Conservation (phyloP, 1,284 basidiomycete genomes). For the Fomes fomentarius region DNA sequence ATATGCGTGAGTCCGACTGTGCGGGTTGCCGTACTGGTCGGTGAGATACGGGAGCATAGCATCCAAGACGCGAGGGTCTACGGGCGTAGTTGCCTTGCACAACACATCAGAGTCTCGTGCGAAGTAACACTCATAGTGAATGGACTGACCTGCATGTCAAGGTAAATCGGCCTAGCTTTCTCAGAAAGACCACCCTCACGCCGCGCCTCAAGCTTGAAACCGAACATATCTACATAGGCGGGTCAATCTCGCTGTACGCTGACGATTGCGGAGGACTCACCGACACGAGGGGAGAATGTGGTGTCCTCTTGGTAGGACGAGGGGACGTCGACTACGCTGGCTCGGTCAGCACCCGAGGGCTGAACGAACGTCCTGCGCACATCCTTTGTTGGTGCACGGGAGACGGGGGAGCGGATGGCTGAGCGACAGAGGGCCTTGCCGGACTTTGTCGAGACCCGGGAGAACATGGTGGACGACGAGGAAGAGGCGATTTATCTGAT, state of each 20-base stretch:
- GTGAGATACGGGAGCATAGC: constrained; percentile 97
- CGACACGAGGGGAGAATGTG: constrained; percentile 72
- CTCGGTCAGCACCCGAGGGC: constrained; percentile 78
- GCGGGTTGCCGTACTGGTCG: constrained; percentile 98
- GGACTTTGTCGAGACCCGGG: constrained; percentile 52
- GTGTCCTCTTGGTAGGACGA: constrained; percentile 71
- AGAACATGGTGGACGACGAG: constrained; percentile 51
- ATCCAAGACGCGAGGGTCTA: constrained; percentile 97
- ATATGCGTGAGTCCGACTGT: constrained; percentile 97
- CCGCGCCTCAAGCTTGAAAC: constrained; percentile 81
- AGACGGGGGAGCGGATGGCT: constrained; percentile 27
- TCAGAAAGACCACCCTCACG: constrained; percentile 65
- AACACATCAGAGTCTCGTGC: neutral
- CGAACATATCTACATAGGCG: constrained; percentile 74
- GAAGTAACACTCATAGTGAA: neutral
- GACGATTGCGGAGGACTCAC: constrained; percentile 39
- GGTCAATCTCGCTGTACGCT: neutral
- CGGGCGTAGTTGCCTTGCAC: constrained; percentile 89
- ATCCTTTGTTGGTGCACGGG: constrained; percentile 22
- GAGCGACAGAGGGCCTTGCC: constrained; percentile 43
- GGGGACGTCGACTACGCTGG: constrained; percentile 78
- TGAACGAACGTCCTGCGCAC: constrained; percentile 62
- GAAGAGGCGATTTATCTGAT: constrained; percentile 35
- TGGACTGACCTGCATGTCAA: constrained; percentile 86
- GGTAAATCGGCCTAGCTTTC: constrained; percentile 87